A percentile compares a stretch with the other conserved stretches of the same genome.
Conservation (phyloP, 1,284 basidiomycete species). For the Cystobasidium pallidum region DNA sequence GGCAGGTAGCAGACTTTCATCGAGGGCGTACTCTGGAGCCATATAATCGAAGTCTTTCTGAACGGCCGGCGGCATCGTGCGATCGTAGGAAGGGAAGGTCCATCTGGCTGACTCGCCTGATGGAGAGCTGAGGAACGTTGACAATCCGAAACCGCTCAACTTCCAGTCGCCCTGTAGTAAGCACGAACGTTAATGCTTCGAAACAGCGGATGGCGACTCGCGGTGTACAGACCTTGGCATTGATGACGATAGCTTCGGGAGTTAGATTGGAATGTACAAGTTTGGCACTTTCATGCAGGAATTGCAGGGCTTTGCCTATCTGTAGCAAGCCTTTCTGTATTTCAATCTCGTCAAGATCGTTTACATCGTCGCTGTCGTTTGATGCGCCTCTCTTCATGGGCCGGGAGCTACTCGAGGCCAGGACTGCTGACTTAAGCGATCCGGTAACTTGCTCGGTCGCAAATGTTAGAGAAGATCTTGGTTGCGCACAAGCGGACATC, state of each 20-base stretch:
- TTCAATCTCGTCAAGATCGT: constrained; percentile 59
- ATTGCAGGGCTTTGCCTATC: constrained; percentile 87
- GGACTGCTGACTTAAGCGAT: constrained; percentile 72
- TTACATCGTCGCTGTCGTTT: constrained; percentile 55
- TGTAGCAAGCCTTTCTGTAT: constrained; percentile 97
- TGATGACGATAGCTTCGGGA: constrained; percentile 80
- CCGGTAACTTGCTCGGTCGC: constrained; percentile 88
- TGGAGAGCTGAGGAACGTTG: constrained; percentile 72
- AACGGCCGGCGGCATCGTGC: constrained; percentile 74
- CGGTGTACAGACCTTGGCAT: constrained; percentile 70
- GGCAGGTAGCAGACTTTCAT: constrained; percentile 78
- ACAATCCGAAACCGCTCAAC: constrained; percentile 83
- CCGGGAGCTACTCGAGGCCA: constrained; percentile 57
- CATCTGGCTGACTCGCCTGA: constrained; percentile 77
- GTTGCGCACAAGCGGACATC: neutral
- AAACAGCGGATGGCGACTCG: neutral
- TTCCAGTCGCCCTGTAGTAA: constrained; percentile 93
- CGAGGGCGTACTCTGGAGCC: constrained; percentile 92
- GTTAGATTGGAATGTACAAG: constrained; percentile 89
- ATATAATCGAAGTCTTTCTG: constrained; percentile 95
- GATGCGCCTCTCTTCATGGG: constrained; percentile 56
- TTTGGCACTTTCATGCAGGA: constrained; percentile 87
- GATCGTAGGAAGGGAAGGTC: constrained; percentile 87
- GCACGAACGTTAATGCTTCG: neutral
- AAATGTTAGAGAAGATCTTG: constrained; percentile 75